Evolutionary conservation across 148 eudicot genomes (phyloP), one percentile per base, ranked within the genome.

Genomic region (Cornus suecica): DNA sequence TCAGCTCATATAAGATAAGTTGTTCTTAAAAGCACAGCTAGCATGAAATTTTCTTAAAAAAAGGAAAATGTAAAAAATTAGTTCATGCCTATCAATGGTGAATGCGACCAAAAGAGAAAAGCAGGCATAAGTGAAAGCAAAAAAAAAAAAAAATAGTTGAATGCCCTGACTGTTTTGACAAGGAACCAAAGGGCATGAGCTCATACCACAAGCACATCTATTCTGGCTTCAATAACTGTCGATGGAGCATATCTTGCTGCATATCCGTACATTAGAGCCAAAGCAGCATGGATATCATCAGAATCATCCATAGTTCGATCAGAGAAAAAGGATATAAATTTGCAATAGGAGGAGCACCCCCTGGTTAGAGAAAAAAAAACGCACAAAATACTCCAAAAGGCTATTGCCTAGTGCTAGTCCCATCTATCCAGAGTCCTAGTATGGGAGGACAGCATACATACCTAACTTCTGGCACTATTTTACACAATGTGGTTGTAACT

Each of bases 231-330:
- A 82, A 95, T 95, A 37, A 92, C 97, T 71, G 86, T 88, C 66
- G 97, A 92, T 34, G 99, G 99, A 62, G 99, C 97, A 86, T 95
- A 95, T 85, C 88, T 92, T 73, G 99, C 99, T 7, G 99, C 99
- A 92, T 95, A 95, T 66, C 99, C 99, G 63, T 95, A 95, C 99
- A 95, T 95, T 66, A 95, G 87, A 61, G 99, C 99, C 85, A 95
- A 84, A 75, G 97, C 94, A 78, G 99, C 99, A 85, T 95, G 97
- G 73, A 95, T 86, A 80, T 95, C 97, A 81, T 95, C 99, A 63
- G 99, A 95, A 81, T 91, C 97, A 75, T 95, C 97, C 88, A 84
- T 83, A 79, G 84, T 85, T 86, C 79, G 83, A 85, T 92, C 97
- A 72, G 89, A 88, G 84, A 95, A 95, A 84, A 88, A 81, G 54